Evolutionary conservation across 1,139 yeast genomes (phyloP).

Genomic region (Pichia sp.): DNA sequence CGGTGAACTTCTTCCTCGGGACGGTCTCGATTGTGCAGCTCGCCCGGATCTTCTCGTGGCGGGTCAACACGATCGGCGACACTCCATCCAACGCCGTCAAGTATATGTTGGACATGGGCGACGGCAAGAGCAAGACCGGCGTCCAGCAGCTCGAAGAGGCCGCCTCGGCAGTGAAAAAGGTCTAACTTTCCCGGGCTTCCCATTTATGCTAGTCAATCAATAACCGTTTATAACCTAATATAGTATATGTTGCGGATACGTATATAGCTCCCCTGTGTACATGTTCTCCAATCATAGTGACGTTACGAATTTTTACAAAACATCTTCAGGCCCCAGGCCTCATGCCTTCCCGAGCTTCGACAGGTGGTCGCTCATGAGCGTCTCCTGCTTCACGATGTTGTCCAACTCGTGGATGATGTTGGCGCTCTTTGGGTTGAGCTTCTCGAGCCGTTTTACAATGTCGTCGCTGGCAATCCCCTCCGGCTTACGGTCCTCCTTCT

Average conservation of each 20-base stretch:
- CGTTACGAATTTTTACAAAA: background rate
- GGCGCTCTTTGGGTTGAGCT: conserved; percentile 29
- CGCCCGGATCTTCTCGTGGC: conserved; percentile 62
- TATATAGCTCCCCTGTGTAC: background rate
- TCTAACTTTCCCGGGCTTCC: background rate
- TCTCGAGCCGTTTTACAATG: conserved; percentile 25
- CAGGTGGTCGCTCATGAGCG: conserved; percentile 19
- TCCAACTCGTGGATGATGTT: conserved; percentile 37
- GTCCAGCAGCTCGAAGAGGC: background rate
- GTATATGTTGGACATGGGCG: conserved; percentile 50
- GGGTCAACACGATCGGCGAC: conserved; percentile 42
- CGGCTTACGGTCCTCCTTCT: conserved; percentile 17
- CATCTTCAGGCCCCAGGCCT: background rate
- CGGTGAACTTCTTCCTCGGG: conserved; percentile 91
- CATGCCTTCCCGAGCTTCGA: background rate
- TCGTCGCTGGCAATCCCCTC: conserved; percentile 32
- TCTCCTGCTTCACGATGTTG: conserved; percentile 47
- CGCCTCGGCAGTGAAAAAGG: background rate
- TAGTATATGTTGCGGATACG: background rate
- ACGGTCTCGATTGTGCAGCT: conserved; percentile 86
- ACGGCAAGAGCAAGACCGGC: conserved; percentile 11
- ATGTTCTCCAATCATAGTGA: background rate
- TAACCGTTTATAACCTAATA: background rate
- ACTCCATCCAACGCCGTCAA: conserved; percentile 48
- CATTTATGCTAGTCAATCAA: background rate